These are phyloP conservation scores for Trifolium subterraneum DNA, from an alignment of 306 rosid species.

Conservation along the genomic window DNA sequence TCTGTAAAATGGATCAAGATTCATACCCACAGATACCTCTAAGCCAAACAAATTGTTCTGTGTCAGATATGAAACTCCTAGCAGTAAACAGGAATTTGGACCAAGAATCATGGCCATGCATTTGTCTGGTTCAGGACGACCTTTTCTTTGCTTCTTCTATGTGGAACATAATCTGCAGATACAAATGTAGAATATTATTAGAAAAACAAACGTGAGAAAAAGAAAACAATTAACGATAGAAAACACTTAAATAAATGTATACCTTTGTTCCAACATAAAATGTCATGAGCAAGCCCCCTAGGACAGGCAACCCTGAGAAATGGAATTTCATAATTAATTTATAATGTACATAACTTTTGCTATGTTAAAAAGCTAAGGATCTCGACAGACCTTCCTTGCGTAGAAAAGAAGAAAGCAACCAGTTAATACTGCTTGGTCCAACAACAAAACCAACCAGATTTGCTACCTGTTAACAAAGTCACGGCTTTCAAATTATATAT, in stretches of 20 bases:
- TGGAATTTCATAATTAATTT: conserved; percentile 32
- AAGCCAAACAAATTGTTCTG: conserved; percentile 18
- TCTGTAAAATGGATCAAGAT: conserved; percentile 15
- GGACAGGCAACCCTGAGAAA: conserved; percentile 74
- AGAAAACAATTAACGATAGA: conserved; percentile 1
- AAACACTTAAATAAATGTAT: conserved; percentile 19
- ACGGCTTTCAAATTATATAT: conserved; percentile 10
- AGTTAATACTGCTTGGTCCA: conserved; percentile 79
- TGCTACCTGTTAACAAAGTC: conserved; percentile 66
- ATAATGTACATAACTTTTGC: conserved; percentile 3
- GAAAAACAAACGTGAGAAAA: conserved; percentile 12
- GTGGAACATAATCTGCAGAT: conserved; percentile 82
- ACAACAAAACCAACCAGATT: conserved; percentile 93
- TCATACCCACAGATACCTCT: conserved; percentile 12
- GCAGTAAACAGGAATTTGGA: conserved; percentile 28
- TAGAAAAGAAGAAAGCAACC: conserved; percentile 76
- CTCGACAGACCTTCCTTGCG: conserved; percentile 64
- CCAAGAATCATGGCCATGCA: conserved; percentile 12
- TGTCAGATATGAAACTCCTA: conserved; percentile 28
- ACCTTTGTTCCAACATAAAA: conserved; percentile 95
- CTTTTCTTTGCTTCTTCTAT: conserved; percentile 70
- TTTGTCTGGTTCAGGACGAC: conserved; percentile 34
- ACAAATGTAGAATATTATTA: conserved; percentile 26
- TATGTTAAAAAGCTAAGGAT: conserved; percentile 23
- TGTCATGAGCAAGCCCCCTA: conserved; percentile 78